Conservation (phyloP, 1,139 yeast species). For the Protomyces inouyei region DNA sequence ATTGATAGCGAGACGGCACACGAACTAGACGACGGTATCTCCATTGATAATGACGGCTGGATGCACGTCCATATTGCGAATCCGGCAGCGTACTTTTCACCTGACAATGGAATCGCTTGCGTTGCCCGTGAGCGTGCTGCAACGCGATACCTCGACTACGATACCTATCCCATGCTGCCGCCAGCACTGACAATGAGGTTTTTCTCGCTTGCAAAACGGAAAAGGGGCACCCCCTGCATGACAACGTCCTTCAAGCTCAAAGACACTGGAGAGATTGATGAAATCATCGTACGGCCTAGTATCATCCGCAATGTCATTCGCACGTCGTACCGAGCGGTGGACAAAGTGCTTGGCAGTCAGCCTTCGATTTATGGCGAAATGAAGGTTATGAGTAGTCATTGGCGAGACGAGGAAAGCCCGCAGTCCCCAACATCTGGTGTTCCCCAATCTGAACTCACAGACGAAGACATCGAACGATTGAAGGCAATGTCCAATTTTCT, state of each 20-base stretch:
- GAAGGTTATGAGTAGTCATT: background rate
- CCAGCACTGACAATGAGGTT: conserved; percentile 47
- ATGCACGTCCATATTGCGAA: conserved; percentile 80
- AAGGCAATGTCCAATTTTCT: conserved; percentile 32
- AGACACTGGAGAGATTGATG: conserved; percentile 34
- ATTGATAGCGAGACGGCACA: conserved; percentile 77
- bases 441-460: background rate
- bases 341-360: conserved; percentile 34
- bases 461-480: background rate
- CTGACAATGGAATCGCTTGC: conserved; percentile 49
- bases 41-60: conserved; percentile 47
- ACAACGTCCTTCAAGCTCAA: conserved; percentile 44
- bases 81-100: conserved; percentile 62
- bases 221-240: conserved; percentile 48
- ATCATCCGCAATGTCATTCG: conserved; percentile 45
- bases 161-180: conserved; percentile 69
- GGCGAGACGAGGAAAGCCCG: background rate
- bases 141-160: conserved; percentile 73
- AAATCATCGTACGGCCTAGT: conserved; percentile 43
- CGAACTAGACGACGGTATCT: conserved; percentile 91
- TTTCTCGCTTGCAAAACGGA: conserved; percentile 49
- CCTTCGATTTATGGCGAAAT: background rate
- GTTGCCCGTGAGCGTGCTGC: conserved; percentile 59
- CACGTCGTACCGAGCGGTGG: conserved; percentile 51
- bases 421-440: background rate